Percentiles rank a stretch among this genome's conserved stretches.
Evolutionary conservation across 768 basidiomycete genomes (phyloP).

Genomic region (Mycena galericulata): DNA sequence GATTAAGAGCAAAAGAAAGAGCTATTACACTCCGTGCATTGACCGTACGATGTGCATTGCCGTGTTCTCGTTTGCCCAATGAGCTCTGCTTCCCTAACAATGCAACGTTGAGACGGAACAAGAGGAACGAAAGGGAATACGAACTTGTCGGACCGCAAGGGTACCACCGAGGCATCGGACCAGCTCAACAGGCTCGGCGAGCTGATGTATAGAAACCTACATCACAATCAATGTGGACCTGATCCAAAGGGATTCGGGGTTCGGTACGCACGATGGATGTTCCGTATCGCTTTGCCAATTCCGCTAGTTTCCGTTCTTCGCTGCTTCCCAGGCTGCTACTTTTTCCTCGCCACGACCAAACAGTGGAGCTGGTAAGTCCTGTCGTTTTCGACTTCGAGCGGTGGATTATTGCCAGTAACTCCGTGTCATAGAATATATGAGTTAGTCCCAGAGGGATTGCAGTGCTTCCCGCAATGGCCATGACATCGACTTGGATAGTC

Average conservation of each 20-base stretch:
- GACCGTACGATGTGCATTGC: constrained; percentile 82
- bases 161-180: constrained; percentile 74
- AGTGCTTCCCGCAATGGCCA: constrained; percentile 66
- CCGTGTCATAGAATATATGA: constrained; percentile 79
- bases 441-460: constrained; percentile 59
- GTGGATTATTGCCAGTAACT: constrained; percentile 76
- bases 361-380: constrained; percentile 73
- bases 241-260: constrained; percentile 1
- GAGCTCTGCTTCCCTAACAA: constrained; percentile 72
- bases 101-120: background rate
- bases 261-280: constrained; percentile 64
- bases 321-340: constrained; percentile 62
- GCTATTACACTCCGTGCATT: constrained; percentile 48
- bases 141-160: constrained; percentile 81
- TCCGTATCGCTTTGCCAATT: constrained; percentile 80
- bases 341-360: constrained; percentile 85
- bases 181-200: constrained; percentile 72
- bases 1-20: background rate
- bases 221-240: constrained; percentile 4
- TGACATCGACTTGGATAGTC: constrained; percentile 81
- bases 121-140: constrained; percentile 16
- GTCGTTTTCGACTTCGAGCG: constrained; percentile 73
- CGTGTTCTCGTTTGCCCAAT: constrained; percentile 85
- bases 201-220: constrained; percentile 65
- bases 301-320: constrained; percentile 76